phyloP scores from a whole-genome alignment of 2,329 filamentous ascomycete genomes.

The Fusarium sp. region DNA sequence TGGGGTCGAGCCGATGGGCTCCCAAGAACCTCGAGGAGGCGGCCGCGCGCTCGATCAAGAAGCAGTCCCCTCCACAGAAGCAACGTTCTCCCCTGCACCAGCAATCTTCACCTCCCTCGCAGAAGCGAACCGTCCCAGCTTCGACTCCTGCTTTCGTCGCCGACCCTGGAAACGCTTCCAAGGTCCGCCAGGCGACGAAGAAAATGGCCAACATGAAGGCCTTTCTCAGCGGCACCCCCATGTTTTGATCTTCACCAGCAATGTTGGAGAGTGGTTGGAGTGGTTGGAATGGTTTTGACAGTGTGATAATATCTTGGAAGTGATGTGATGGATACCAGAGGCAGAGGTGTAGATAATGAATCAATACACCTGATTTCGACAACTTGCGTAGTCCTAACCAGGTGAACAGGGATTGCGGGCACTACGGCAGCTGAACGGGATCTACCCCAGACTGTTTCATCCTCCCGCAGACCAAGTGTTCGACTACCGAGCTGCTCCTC shows the following conservation, averaged over 20 bases:
- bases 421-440: slow-evolving; percentile 1
- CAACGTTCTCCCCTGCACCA: no score
- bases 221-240: slow-evolving; percentile 3
- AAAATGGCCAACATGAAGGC: slow-evolving; percentile 15
- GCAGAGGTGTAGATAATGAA: not conserved
- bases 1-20: slow-evolving; percentile 31
- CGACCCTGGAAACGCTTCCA: slow-evolving; percentile 8
- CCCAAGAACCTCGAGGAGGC: not conserved
- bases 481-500: not conserved
- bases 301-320: not conserved
- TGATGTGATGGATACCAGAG: not conserved
- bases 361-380: not conserved
- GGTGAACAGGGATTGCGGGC: slow-evolving; percentile 3
- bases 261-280: no score
- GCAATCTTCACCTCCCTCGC: no score
- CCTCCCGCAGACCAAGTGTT: not conserved
- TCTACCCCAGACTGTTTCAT: slow-evolving; percentile 16
- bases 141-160: slow-evolving; percentile 3
- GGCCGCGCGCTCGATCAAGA: not conserved
- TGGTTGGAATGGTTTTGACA: not conserved
- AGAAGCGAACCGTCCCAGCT: not conserved
- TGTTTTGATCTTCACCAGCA: not conserved
- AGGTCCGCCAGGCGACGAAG: not conserved
- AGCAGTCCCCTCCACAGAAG: not conserved
- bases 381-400: not conserved